A percentile compares a stretch with the other conserved stretches of the same genome.
These are phyloP conservation scores for Nowakowskiella sp. DNA, from an alignment of 192 early-diverging fungal genomes.

Conservation along the genomic window DNA sequence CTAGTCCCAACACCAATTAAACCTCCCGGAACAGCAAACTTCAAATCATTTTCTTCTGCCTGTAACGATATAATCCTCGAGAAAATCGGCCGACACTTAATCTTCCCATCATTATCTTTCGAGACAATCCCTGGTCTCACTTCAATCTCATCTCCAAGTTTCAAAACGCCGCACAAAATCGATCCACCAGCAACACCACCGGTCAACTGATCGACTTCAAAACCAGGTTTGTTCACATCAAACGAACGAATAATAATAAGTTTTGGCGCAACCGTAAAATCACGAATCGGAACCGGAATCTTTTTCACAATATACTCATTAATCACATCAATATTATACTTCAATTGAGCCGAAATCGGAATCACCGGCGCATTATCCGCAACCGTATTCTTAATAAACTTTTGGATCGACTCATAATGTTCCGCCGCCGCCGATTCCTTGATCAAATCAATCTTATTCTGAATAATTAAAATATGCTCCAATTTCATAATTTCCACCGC, in stretches of 20 bases:
- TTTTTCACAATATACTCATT: slow-evolving; percentile 95
- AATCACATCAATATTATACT: slow-evolving; percentile 97
- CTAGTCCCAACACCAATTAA: slow-evolving; percentile 96
- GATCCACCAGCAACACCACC: slow-evolving; percentile 98
- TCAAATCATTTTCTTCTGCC: slow-evolving; percentile 81
- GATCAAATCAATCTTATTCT: slow-evolving; percentile 98
- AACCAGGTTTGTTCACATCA: slow-evolving; percentile 98
- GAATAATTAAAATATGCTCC: slow-evolving; percentile 90
- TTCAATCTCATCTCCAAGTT: slow-evolving; percentile 92
- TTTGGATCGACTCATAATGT: slow-evolving; percentile 83
- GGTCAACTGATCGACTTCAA: slow-evolving; percentile 82
- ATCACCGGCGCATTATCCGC: slow-evolving; percentile 93
- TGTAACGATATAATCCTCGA: slow-evolving; percentile 80
- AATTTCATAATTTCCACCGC: slow-evolving; percentile 99
- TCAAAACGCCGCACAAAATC: slow-evolving; percentile 81
- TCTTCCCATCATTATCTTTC: slow-evolving; percentile 76
- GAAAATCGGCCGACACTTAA: slow-evolving; percentile 77
- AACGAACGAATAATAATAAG: slow-evolving; percentile 98
- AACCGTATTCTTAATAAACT: slow-evolving; percentile 90
- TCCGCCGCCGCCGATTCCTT: slow-evolving; percentile 84
- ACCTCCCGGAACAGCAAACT: slow-evolving; percentile 99
- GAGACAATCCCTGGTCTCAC: slow-evolving; percentile 89
- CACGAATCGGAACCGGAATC: slow-evolving; percentile 87
- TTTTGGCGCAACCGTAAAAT: slow-evolving; percentile 83
- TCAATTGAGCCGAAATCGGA: slow-evolving; percentile 96